Evolutionary conservation across 345 rosid genomes (phyloP), one percentile per base, ranked within the genome.

Genomic region (Noccaea bulbosa): DNA sequence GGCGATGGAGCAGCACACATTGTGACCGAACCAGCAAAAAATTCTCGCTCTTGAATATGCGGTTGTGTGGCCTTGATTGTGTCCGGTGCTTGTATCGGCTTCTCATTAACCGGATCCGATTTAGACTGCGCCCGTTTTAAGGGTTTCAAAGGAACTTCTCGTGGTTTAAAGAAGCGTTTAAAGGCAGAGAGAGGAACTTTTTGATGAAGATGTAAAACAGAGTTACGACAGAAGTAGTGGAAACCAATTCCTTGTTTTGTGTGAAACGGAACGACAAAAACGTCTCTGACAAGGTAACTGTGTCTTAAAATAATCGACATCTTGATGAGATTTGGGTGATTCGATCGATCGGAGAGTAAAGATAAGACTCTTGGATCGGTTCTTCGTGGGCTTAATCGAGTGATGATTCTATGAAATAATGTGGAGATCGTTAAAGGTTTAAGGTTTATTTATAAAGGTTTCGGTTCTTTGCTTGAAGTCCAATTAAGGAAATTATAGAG

Each of bases 21-120:
- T 30, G 67, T 40, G 67, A 70, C 57, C 7, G 60, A 70, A 70
- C 51, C 67, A 30, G 0, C 5, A 32, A 32, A 52, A 12, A 16
- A 3, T 30, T 16, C 60, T 16, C 7, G 4, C 5, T 70, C 35
- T 39, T 48, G 66, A 35, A n/a, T 45, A 5, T 22, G 24, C 0
- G 38, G 41, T 53, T 39, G 44, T 34, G 8, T 22, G 34, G 3
- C 34, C 32, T 62, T 32, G 52, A 45, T 61, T 24, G 27, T 30
- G 24, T 12, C 30, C 2, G 8, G 34, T 54, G 20, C 10, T 54
- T 54, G 12, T 17, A 65, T n/a, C 15, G 54, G 45, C 41, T 67
- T 53, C 2, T 6, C 49, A 6, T 27, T 7, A 27, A 56, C 39
- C 24, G 22, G n/a, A 30, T 6, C 27, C 3, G 55, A 48, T 37